Percentiles rank a stretch among this genome's conserved stretches.
These are phyloP conservation scores for Olyra latifolia DNA, from an alignment of 176 grass and related monocot species.

Conservation along the genomic window DNA sequence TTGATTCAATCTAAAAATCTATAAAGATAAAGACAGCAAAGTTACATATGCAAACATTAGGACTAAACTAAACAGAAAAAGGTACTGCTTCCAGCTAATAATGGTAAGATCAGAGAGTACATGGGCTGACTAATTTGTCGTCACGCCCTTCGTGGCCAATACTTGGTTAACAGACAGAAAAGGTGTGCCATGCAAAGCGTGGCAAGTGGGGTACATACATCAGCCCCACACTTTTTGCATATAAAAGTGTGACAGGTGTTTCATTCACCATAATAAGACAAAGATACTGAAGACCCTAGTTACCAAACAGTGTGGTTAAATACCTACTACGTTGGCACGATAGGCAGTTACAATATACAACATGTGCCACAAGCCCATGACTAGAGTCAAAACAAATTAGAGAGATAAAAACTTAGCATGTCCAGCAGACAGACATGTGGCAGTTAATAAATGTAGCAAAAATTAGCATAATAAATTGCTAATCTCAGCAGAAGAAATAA, in stretches of 20 bases:
- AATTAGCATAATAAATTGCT: background rate
- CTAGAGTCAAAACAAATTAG: background rate
- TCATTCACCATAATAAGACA: background rate
- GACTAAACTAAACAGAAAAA: background rate
- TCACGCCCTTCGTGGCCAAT: background rate
- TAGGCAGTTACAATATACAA: background rate
- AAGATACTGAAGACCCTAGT: background rate
- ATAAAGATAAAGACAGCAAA: background rate
- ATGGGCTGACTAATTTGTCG: background rate
- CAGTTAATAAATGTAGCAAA: constrained; percentile 16
- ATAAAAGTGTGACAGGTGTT: background rate
- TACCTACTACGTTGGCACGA: background rate
- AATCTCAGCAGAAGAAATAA: background rate
- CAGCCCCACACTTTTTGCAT: background rate
- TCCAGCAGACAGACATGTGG: background rate
- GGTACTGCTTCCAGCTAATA: constrained; percentile 21
- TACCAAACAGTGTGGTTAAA: background rate
- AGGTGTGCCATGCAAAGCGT: background rate
- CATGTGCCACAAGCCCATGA: background rate
- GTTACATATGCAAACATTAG: background rate
- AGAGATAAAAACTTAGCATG: constrained; percentile 7
- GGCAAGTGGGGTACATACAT: background rate
- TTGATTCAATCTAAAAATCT: background rate
- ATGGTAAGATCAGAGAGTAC: background rate
- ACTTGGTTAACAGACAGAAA: constrained; percentile 3